Conservation (phyloP, 257 asterid genomes). For the Lycium ferocissimum region DNA sequence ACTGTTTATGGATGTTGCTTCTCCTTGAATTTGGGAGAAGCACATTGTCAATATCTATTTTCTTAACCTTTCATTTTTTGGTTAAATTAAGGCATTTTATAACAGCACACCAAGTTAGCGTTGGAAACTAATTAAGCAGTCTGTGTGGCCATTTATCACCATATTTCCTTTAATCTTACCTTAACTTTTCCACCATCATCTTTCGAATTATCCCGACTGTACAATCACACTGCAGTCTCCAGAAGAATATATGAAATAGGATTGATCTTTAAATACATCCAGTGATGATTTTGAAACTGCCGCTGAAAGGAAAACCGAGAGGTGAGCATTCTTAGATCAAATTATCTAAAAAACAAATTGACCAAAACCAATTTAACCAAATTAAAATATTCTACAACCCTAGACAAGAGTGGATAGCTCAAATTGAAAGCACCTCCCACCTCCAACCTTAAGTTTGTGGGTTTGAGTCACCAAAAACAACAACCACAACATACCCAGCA, state of each 20-base stretch:
- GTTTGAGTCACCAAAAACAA: not conserved
- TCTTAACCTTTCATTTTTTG: conserved; percentile 7
- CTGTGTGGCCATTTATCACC: conserved; percentile 7
- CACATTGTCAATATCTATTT: not conserved
- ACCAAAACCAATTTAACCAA: not conserved
- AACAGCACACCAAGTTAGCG: not conserved
- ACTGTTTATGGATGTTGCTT: not conserved
- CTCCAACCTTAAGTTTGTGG: conserved; percentile 2
- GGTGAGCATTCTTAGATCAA: not conserved
- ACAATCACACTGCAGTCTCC: not conserved
- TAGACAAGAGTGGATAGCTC: not conserved
- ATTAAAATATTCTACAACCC: conserved; percentile 9
- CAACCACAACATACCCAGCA: no score
- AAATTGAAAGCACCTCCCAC: not conserved
- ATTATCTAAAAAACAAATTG: not conserved
- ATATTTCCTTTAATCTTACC: conserved; percentile 13
- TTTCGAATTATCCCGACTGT: not conserved
- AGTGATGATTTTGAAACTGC: not conserved
- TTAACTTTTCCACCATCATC: conserved; percentile 7
- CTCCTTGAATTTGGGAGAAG: conserved; percentile 13
- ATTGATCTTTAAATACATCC: conserved; percentile 20
- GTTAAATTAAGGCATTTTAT: not conserved
- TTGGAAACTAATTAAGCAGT: not conserved
- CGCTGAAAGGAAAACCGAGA: not conserved
- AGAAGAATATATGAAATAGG: not conserved